Percentiles rank a stretch among this genome's conserved stretches.
Conservation (phyloP, 352 stramenopile genomes). For the Thalassiosira ordinaria region DNA sequence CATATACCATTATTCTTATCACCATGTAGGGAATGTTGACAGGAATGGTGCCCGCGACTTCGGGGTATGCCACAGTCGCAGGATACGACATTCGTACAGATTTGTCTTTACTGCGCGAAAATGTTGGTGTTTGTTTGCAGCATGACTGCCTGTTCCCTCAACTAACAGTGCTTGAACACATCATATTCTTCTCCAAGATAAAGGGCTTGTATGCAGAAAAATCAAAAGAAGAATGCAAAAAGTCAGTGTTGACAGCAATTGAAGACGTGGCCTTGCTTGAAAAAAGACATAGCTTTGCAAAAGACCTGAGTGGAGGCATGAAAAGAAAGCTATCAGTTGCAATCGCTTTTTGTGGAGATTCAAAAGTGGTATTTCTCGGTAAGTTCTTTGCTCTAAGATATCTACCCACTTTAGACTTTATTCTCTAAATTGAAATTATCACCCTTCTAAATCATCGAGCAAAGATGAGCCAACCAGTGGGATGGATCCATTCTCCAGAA, state of each 20-base stretch:
- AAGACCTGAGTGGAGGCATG: conserved; percentile 83
- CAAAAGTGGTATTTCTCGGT: conserved; percentile 77
- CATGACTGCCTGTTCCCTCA: conserved; percentile 95
- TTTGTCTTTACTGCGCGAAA: conserved; percentile 90
- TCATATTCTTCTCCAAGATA: conserved; percentile 92
- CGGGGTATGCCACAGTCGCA: conserved; percentile 67
- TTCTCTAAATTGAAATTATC: conserved; percentile 2
- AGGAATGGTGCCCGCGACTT: conserved; percentile 88
- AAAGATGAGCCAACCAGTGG: conserved; percentile 92
- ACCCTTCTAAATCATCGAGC: conserved; percentile 77
- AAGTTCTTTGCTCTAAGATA: conserved; percentile 14
- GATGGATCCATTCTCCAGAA: conserved; percentile 94
- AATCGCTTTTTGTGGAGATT: conserved; percentile 94
- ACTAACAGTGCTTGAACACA: conserved; percentile 94
- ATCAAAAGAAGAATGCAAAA: conserved; percentile 64
- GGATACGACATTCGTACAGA: conserved; percentile 83
- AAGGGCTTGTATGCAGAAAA: conserved; percentile 87
- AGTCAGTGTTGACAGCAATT: conserved; percentile 68
- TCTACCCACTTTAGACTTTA: background rate
- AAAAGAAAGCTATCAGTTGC: conserved; percentile 96
- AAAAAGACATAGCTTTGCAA: conserved; percentile 79
- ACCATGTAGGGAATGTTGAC: conserved; percentile 92
- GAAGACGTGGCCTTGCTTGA: conserved; percentile 83
- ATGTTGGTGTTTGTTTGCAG: conserved; percentile 95
- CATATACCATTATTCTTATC: no score